Conservation (phyloP, 805 yeast species). For the Candida qinlingensis region DNA sequence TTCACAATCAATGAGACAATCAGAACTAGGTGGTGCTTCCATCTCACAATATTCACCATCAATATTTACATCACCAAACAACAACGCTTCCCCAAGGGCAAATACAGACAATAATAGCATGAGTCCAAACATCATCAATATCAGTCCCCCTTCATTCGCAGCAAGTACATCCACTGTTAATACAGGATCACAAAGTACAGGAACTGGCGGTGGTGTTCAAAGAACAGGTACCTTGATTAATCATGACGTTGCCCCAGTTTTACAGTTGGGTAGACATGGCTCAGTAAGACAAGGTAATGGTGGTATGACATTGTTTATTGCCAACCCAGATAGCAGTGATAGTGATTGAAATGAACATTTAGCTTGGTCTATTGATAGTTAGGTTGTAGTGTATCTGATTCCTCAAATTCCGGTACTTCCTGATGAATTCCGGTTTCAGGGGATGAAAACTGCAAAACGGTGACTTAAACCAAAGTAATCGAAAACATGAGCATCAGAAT, state of each 20-base stretch:
- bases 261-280: slow-evolving; percentile 27
- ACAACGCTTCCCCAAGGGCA: not conserved
- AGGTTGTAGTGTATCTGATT: too few relatives aligned
- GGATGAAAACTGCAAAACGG: too few relatives aligned
- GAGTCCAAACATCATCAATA: not conserved
- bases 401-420: not conserved
- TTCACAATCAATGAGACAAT: slow-evolving; percentile 4
- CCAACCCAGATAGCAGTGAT: slow-evolving; percentile 49
- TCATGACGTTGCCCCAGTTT: slow-evolving; percentile 14
- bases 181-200: not conserved
- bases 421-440: not conserved
- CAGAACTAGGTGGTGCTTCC: not conserved
- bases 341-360: slow-evolving; percentile 25
- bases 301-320: slow-evolving; percentile 44
- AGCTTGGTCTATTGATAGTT: too few relatives aligned
- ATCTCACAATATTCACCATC: slow-evolving; percentile 1
- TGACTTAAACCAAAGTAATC: too few relatives aligned
- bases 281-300: slow-evolving; percentile 32
- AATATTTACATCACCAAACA: slow-evolving; percentile 9
- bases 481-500: not conserved
- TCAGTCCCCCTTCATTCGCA: not conserved
- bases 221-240: slow-evolving; percentile 22
- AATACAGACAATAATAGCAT: not conserved
- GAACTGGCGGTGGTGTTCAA: not conserved
- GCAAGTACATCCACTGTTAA: not conserved